phyloP scores from a whole-genome alignment of 306 rosid species.

The Acacia confusa region DNA sequence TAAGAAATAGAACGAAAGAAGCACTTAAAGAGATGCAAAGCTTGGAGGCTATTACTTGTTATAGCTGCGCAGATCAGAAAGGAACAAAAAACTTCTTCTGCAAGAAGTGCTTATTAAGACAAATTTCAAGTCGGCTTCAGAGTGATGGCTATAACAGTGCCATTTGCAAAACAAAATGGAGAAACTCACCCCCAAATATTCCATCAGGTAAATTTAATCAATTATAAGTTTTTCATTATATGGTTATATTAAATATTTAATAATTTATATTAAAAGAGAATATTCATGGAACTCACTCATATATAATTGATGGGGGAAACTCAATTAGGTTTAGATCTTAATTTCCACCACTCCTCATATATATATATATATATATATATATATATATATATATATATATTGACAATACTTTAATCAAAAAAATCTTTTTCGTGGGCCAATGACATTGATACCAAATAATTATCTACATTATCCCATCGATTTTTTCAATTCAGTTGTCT shows the following conservation, averaged over 20 bases:
- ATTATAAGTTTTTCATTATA: too few species aligned
- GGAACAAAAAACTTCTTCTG: constrained; percentile 43
- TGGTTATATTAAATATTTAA: too few species aligned
- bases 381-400: too few species aligned
- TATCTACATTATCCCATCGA: background rate
- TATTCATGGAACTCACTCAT: background rate
- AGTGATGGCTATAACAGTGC: constrained; percentile 55
- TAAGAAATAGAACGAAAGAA: constrained; percentile 54
- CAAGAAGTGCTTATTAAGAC: constrained; percentile 57
- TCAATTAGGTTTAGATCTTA: background rate
- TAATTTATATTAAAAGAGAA: too few species aligned
- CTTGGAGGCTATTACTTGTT: constrained; percentile 19
- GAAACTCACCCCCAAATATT: constrained; percentile 40
- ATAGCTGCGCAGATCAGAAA: constrained; percentile 50
- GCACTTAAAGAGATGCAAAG: constrained; percentile 44
- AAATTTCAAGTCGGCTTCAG: constrained; percentile 53
- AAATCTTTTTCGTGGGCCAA: background rate
- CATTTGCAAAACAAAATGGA: constrained; percentile 80
- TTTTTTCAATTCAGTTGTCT: background rate
- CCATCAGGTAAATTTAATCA: constrained; percentile 57
- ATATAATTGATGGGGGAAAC: too few species aligned
- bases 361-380: too few species aligned
- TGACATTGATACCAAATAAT: background rate
- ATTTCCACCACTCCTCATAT: too few species aligned
- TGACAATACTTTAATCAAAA: background rate